These are phyloP conservation scores for Alternaria tenuissima DNA, from an alignment of 2,329 filamentous ascomycete genomes.

Conservation along the genomic window DNA sequence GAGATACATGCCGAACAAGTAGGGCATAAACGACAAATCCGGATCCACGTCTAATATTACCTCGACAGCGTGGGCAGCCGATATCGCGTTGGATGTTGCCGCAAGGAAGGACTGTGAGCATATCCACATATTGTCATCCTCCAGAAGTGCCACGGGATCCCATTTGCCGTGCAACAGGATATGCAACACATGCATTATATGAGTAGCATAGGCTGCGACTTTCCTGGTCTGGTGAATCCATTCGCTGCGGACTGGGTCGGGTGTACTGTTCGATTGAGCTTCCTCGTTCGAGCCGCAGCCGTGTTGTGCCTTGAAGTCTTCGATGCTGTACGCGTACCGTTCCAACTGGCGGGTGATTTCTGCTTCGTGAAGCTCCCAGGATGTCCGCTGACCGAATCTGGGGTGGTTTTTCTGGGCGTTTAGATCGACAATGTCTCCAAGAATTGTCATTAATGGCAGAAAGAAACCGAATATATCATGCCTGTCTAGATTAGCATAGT, in stretches of 20 bases:
- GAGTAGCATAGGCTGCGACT: slow-evolving; percentile 86
- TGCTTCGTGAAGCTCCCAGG: slow-evolving; percentile 79
- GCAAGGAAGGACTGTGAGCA: slow-evolving; percentile 86
- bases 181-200: slow-evolving; percentile 93
- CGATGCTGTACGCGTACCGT: slow-evolving; percentile 80
- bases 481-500: slow-evolving; percentile 15
- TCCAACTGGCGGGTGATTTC: slow-evolving; percentile 84
- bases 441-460: slow-evolving; percentile 88
- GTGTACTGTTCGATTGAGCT: slow-evolving; percentile 45
- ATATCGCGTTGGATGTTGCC: slow-evolving; percentile 86
- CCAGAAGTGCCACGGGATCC: slow-evolving; percentile 89
- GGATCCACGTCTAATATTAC: slow-evolving; percentile 90
- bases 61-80: slow-evolving; percentile 84
- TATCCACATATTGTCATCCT: slow-evolving; percentile 94
- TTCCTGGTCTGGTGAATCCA: slow-evolving; percentile 85
- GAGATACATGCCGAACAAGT: slow-evolving; percentile 93
- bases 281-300: slow-evolving; percentile 46
- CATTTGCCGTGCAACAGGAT: slow-evolving; percentile 90
- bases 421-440: slow-evolving; percentile 90
- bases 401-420: slow-evolving; percentile 90
- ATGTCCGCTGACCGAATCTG: slow-evolving; percentile 76
- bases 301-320: slow-evolving; percentile 66
- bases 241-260: slow-evolving; percentile 64
- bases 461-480: slow-evolving; percentile 94
- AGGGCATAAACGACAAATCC: slow-evolving; percentile 93